Percentiles rank a stretch among this genome's conserved stretches.
These are phyloP conservation scores for Penicillium atrosanguineum DNA, from an alignment of 495 filamentous ascomycete species.

Conservation along the genomic window DNA sequence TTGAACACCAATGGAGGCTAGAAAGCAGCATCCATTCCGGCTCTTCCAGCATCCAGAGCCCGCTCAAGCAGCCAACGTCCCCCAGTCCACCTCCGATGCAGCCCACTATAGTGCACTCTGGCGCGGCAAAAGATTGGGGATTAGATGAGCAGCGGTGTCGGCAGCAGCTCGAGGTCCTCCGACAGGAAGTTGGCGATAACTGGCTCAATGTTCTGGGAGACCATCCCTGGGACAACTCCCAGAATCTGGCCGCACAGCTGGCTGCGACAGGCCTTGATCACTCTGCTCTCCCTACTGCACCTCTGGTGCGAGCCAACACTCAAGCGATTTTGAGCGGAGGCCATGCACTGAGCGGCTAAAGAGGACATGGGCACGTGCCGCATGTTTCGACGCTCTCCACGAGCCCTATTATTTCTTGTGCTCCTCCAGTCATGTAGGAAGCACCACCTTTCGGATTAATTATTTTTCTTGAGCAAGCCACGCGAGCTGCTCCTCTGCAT, in stretches of 20 bases:
- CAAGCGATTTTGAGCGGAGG: conserved; percentile 54
- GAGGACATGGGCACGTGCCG: background rate
- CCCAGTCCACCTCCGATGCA: conserved; percentile 17
- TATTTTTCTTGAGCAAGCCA: conserved; percentile 1
- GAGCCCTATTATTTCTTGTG: background rate
- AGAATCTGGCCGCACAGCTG: conserved; percentile 28
- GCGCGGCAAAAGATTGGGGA: conserved; percentile 53
- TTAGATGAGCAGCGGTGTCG: conserved; percentile 75
- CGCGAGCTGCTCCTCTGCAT: conserved; percentile 23
- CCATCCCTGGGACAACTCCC: conserved; percentile 56
- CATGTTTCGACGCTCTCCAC: background rate
- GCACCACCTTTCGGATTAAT: background rate
- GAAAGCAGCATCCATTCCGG: conserved; percentile 35
- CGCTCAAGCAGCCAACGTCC: conserved; percentile 16
- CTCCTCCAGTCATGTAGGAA: background rate
- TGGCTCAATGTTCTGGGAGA: conserved; percentile 87
- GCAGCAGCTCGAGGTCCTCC: conserved; percentile 79
- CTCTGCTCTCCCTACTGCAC: conserved; percentile 36
- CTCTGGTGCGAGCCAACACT: conserved; percentile 37
- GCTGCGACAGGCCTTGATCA: conserved; percentile 34
- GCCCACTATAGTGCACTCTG: conserved; percentile 12
- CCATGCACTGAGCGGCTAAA: conserved; percentile 41
- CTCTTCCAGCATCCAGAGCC: conserved; percentile 27
- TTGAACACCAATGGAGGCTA: conserved; percentile 35
- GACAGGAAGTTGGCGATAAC: conserved; percentile 75